Base-by-base conservation (phyloP, 106 monocot species). In the Chionographis japonica region DNA sequence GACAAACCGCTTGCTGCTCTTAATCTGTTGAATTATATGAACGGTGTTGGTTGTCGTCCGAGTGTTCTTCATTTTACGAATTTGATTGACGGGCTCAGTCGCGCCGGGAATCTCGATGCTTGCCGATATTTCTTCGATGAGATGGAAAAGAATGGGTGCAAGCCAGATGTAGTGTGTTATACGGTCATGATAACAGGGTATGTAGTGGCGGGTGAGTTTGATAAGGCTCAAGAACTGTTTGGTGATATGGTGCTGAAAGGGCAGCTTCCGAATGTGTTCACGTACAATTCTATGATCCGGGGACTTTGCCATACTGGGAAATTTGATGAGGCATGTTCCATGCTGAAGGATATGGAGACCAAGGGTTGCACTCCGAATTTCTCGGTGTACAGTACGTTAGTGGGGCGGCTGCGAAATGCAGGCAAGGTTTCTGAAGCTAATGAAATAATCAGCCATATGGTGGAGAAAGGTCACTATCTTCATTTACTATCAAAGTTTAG, bases 91-190 rank as follows among this genome's bases (percentile, higher is more conserved):
- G 97, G 97, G 38, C 76, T 97, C 39, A 80, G 92, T 65, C 86
- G 92, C 10, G 89, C 97, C 8, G 86, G 89, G 2, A 92, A 97
- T 68, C 61, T 87, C 12, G 82, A 82, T 63, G 97, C 97, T 43
- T 97, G 89, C 62, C 77, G 78, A 74, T 87, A 92, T 63, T 97
- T 97, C 70, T 92, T 86, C n/a, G 85, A 90, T 53, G 89, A 84
- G 71, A 97, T 97, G 89, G 46, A 69, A 4, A 90, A 87, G 66
- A 92, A 75, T 50, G 89, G 82, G 7, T 86, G 84, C 40, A 52
- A 87, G 40, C 89, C 97, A 12, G 97, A 97, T 79, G 89, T 92
- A 4, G 92, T 97, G 16, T 87, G 89, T 68, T 97, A 97, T 61
- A 92, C 97, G 2, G 92, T 90, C 37, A 80, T 97, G 81, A 92